Evolutionary conservation across 495 filamentous ascomycete genomes (phyloP).

Genomic region (Lasiosphaeriaceae sp.): DNA sequence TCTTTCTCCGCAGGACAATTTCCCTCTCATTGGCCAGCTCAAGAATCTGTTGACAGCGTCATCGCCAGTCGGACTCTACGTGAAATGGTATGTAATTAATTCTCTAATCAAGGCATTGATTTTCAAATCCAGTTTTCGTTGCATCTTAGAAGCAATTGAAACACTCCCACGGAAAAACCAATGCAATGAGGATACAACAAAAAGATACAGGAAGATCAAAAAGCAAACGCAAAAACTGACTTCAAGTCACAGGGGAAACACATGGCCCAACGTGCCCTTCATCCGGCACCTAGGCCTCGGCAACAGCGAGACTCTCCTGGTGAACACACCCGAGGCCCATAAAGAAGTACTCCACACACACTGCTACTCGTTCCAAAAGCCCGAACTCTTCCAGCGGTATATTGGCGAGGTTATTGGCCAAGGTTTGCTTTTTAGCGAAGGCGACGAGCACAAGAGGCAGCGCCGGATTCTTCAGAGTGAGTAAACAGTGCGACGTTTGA

Average conservation of each 20-base stretch:
- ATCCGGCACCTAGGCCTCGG: slow-evolving; percentile 24
- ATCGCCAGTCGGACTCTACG: slow-evolving; percentile 17
- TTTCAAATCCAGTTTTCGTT: background rate
- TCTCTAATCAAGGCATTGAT: background rate
- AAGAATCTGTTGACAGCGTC: slow-evolving; percentile 11
- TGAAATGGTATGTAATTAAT: slow-evolving; percentile 13
- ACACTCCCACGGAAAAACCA: too few species aligned
- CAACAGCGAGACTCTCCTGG: slow-evolving; percentile 25
- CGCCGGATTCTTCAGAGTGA: slow-evolving; percentile 16
- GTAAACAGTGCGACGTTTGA: too few species aligned
- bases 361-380: slow-evolving; percentile 27
- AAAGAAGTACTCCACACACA: slow-evolving; percentile 26
- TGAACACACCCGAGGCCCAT: slow-evolving; percentile 23
- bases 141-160: background rate
- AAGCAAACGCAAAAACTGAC: background rate
- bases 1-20: slow-evolving; percentile 8
- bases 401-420: slow-evolving; percentile 23
- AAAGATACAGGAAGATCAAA: background rate
- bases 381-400: slow-evolving; percentile 16
- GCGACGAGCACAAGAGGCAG: slow-evolving; percentile 23
- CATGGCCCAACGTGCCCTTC: slow-evolving; percentile 21
- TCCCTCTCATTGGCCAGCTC: slow-evolving; percentile 17
- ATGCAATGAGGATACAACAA: background rate
- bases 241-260: slow-evolving; percentile 5
- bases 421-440: slow-evolving; percentile 28